These are phyloP conservation scores for Thecaphora thlaspeos DNA, from an alignment of 1,284 basidiomycete genomes.

Conservation along the genomic window DNA sequence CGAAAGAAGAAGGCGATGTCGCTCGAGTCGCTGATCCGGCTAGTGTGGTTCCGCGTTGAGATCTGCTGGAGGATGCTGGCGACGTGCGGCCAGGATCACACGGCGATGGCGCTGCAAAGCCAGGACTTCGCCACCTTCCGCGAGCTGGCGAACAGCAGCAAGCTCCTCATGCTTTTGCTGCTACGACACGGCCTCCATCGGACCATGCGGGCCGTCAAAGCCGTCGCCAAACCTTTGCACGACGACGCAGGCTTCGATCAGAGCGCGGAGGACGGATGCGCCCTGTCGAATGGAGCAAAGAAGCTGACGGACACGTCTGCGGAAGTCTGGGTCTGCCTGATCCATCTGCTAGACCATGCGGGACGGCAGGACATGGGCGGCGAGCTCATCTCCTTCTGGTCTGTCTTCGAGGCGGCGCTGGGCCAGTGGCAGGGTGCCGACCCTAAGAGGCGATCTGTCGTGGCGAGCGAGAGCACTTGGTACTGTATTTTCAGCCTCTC, in stretches of 20 bases:
- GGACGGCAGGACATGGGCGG: conserved; percentile 18
- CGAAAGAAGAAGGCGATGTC: conserved; percentile 9
- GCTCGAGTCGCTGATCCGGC: conserved; percentile 11
- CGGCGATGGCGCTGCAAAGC: background rate
- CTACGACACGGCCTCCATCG: conserved; percentile 43
- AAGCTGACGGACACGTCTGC: conserved; percentile 62
- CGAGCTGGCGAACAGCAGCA: conserved; percentile 13
- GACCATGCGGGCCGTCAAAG: conserved; percentile 16
- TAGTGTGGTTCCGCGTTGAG: conserved; percentile 47
- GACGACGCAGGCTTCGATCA: too few species aligned
- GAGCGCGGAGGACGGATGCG: background rate
- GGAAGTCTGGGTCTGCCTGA: conserved; percentile 74
- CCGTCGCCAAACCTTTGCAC: conserved; percentile 6
- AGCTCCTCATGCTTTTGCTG: conserved; percentile 39
- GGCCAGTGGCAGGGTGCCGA: conserved; percentile 32
- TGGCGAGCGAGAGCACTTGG: conserved; percentile 65
- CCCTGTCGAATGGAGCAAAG: background rate
- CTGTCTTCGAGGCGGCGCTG: conserved; percentile 34
- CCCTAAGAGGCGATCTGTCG: conserved; percentile 63
- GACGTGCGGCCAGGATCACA: conserved; percentile 42
- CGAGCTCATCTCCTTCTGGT: conserved; percentile 28
- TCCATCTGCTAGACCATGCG: conserved; percentile 62
- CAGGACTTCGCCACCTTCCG: conserved; percentile 14
- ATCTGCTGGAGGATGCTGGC: conserved; percentile 37
- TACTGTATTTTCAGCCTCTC: conserved; percentile 70